Conservation (phyloP, 2,329 filamentous ascomycete species). For the Arthrinium phaeospermum region DNA sequence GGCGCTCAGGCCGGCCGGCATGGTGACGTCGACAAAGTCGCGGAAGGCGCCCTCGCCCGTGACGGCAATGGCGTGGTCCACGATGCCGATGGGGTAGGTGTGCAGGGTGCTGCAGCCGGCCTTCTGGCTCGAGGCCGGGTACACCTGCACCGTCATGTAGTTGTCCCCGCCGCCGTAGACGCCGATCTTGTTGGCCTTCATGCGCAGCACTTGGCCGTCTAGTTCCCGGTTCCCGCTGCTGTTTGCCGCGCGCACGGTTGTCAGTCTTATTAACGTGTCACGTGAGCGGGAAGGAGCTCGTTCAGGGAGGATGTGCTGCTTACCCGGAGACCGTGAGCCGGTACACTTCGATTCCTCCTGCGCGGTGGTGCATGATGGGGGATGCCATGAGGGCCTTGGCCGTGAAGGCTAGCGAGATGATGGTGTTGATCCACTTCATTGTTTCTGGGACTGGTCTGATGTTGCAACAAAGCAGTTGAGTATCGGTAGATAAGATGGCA, state of each 20-base stretch:
- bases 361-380: neutral
- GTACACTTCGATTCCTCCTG: slow-evolving; percentile 3
- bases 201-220: slow-evolving; percentile 40
- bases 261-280: neutral
- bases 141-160: slow-evolving; percentile 35
- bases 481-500: neutral
- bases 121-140: slow-evolving; percentile 35
- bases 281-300: neutral
- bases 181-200: slow-evolving; percentile 39
- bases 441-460: neutral
- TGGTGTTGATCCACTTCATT: slow-evolving; percentile 27
- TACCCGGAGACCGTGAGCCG: slow-evolving; percentile 9
- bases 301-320: too few relatives aligned
- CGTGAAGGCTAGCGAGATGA: slow-evolving; percentile 11
- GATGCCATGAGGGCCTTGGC: neutral
- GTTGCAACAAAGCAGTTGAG: neutral
- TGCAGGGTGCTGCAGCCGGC: slow-evolving; percentile 42
- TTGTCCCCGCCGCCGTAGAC: slow-evolving; percentile 34
- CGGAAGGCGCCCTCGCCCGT: slow-evolving; percentile 41
- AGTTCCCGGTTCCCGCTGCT: slow-evolving; percentile 32
- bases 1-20: slow-evolving; percentile 35
- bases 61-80: slow-evolving; percentile 45
- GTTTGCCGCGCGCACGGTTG: slow-evolving; percentile 19
- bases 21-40: slow-evolving; percentile 40
- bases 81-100: slow-evolving; percentile 43